Evolutionary conservation across 176 grass and related monocot species (phyloP), one percentile per base, ranked within the genome.

Genomic region (Aegilops sharonensis): DNA sequence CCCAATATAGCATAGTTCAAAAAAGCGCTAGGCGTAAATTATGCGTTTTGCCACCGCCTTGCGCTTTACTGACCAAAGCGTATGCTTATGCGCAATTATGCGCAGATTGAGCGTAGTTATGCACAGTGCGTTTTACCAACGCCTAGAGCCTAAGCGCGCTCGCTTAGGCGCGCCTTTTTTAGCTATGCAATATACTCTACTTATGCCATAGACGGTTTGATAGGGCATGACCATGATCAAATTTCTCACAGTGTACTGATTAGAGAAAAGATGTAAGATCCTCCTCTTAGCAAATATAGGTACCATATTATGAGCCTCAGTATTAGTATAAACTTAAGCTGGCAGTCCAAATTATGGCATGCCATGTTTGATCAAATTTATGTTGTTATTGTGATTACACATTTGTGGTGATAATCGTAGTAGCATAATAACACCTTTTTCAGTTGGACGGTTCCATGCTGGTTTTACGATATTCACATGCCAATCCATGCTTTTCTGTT

Each of bases 181-280:
- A 27, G 1, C 27, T 27, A 27, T 27, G 27, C 34, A 77, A 43
- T 32, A 11, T 63, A 39, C 18, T 37, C 10, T 82, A 15, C 84
- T 83, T 68, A 75, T 73, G 15, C 31, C 65, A 29, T 83, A 60
- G 77, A 66, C 83, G 18, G 47, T 95, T 69, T 84, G 60, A 71
- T 84, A 98, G 93, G 86, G 86, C 87, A 74, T 84, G 64, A 95
- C 95, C 62, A 88, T 83, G 91, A 89, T 98, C 75, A 98, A 95
- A 90, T 95, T 98, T 90, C 95, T 98, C 69, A 98, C 95, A 25
- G 25, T 25, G 25, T 25, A 25, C 25, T 95, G 81, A 90, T 98
- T 71, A 95, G 93, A 92, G 93, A 98, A 92, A 98, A 94, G 95
- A 98, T 98, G 95, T 90, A 98, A 61, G 95, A 94, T 85, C 95